These are phyloP conservation scores for Microcera coccophila DNA, from an alignment of 2,329 filamentous ascomycete genomes.

Conservation along the genomic window DNA sequence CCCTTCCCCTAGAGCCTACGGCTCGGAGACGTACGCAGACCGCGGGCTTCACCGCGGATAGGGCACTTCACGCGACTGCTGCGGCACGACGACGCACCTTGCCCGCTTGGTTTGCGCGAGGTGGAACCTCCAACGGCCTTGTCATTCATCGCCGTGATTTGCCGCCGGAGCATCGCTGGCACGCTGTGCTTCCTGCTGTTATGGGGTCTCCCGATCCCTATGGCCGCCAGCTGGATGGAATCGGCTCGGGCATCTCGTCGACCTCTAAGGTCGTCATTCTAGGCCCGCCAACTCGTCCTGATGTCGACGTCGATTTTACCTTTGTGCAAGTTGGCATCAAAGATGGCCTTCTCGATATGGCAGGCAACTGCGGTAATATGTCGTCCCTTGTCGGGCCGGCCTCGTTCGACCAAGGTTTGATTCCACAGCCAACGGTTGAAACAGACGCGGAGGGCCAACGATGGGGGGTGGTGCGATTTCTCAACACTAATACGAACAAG, in stretches of 20 bases:
- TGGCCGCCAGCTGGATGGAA: conserved; percentile 67
- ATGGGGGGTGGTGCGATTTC: conserved; percentile 52
- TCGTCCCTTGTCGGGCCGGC: conserved; percentile 59
- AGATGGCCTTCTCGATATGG: conserved; percentile 57
- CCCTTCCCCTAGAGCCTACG: background rate
- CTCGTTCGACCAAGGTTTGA: conserved; percentile 32
- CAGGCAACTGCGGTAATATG: conserved; percentile 76
- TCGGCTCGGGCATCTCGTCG: conserved; percentile 65
- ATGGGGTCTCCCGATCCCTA: conserved; percentile 65
- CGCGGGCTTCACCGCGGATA: background rate
- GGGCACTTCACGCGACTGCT: conserved; percentile 1
- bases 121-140: conserved; percentile 66
- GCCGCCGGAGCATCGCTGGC: conserved; percentile 34
- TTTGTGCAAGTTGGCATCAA: conserved; percentile 67
- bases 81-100: conserved; percentile 24
- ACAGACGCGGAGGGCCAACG: conserved; percentile 24
- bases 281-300: conserved; percentile 43
- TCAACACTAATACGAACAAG: conserved; percentile 70
- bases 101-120: conserved; percentile 47
- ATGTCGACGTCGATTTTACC: conserved; percentile 64
- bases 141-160: conserved; percentile 42
- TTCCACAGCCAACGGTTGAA: conserved; percentile 15
- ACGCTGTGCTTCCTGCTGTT: conserved; percentile 51
- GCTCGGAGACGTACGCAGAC: background rate
- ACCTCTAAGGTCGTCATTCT: conserved; percentile 70